Evolutionary conservation across 441 rosid species (phyloP), one percentile per base, ranked within the genome.

Genomic region (Breynia disticha): DNA sequence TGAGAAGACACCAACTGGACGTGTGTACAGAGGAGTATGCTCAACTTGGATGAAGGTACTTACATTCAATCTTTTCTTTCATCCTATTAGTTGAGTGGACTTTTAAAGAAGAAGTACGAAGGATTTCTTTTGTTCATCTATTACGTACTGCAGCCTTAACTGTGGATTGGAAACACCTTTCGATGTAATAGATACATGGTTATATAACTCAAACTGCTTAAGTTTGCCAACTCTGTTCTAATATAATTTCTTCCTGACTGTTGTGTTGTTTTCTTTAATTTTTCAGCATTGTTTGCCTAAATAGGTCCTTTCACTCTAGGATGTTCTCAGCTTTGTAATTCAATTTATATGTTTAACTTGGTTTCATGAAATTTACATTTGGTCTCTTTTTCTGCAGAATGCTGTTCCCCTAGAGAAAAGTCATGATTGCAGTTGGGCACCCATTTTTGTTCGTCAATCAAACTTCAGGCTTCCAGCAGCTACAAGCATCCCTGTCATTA

Each of bases 11-110:
- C 89, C 90, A 52, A 67, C 87, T 0, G 97, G 95, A 37, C 85
- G 97, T 62, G 62, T 78, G 60, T 97, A 93, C 72, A 89, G 78
- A 73, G 99, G 99, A 67, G 76, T 93, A 48, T 93, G 99, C 76
- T 93, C 99, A 41, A 93, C 97, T 68, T 94, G 99, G 99, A 94
- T 94, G 93, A 89, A 83, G 96, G 99, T 94, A 80, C 20, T 35
- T 61, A 16, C 32, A 17, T 41, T 12, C 21, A 2, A 22, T 15
- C 18, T 35, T 11, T 19, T 18, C 4, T 11, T 1, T 28, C 15
- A 19, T 24, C 16, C 28, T n/a, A 13, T 51, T 51, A 13, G 0
- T 19, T 21, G 55, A 28, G 11, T 51, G 41, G 16, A 11, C 3
- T 10, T 19, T 10, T 41, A 15, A 41, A 41, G 44, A 15, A 41